A percentile compares a stretch with the other conserved stretches of the same genome.
Evolutionary conservation across 75 land plant genomes (phyloP).

Genomic region (Selaginella tamariscina): DNA sequence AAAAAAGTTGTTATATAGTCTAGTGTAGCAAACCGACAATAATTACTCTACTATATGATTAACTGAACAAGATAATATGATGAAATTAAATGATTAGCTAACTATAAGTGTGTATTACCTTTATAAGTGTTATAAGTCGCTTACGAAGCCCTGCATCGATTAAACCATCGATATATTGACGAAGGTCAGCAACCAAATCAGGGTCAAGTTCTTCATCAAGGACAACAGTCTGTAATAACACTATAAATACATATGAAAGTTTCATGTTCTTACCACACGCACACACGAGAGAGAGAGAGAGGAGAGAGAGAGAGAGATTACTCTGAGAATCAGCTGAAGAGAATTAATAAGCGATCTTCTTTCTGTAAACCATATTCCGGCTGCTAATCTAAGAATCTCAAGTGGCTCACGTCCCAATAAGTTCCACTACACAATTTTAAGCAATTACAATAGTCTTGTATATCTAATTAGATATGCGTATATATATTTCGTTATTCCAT

Average conservation of each 20-base stretch:
- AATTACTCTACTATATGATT: no score
- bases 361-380: slow-evolving; percentile 93
- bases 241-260: background rate
- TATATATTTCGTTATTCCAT: background rate
- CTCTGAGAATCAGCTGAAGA: slow-evolving; percentile 62
- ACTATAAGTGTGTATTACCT: no score
- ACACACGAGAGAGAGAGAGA: background rate
- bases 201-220: slow-evolving; percentile 79
- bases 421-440: slow-evolving; percentile 68
- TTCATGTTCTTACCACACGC: background rate
- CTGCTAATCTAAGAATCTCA: slow-evolving; percentile 72
- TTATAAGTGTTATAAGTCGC: slow-evolving; percentile 54
- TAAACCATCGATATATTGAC: slow-evolving; percentile 57
- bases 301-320: slow-evolving; percentile 16
- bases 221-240: slow-evolving; percentile 64
- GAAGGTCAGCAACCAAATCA: slow-evolving; percentile 64
- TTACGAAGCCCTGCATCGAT: slow-evolving; percentile 64
- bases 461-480: background rate
- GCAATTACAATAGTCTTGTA: no score
- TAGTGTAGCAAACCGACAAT: no score
- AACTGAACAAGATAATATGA: no score
- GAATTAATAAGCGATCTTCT: slow-evolving; percentile 73
- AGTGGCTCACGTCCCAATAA: slow-evolving; percentile 69
- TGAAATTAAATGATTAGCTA: no score
- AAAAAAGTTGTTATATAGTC: no score